Base-by-base conservation (phyloP, 2,329 filamentous ascomycete genomes). In the Penicillium polonicum region DNA sequence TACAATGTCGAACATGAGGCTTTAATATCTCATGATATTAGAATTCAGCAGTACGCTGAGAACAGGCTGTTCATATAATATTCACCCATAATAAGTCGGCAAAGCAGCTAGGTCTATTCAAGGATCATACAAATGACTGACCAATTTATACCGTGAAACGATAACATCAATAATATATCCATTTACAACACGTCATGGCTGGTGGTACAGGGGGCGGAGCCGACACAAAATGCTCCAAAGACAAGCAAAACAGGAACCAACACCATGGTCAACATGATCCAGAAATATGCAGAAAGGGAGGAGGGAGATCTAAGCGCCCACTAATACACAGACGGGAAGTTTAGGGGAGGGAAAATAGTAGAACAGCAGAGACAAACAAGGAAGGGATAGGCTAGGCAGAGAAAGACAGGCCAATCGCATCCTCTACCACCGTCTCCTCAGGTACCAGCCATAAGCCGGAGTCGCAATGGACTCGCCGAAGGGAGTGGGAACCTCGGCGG, bases 391-490 rank as follows among this genome's bases (percentile, higher is more conserved):
- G 17, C 52, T 53, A 52, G 55, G 50, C 38, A 43, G 42, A 38
- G 35, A 59, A 25, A 61, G 44, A 51, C 23, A 57, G 15, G 58
- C 58, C 43, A 36, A 48, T 48, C 55, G 39, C 13, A 50, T 49
- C 53, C 44, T 57, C 55, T 61, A 72, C 75, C 85, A 95, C 71
- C 91, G 82, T 74, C 92, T 85, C 74, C 88, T 83, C 78, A 97
- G 76, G 76, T 97, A 99, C 93, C 93, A 99, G 75, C 91, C 92
- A 76, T 92, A 96, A 0, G 92, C 91, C 71, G 95, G 78, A 74
- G 92, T 90, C 72, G 84, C 87, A n/a, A 87, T 83, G 63, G 85
- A 79, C 57, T 84, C 79, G 50, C 80, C 76, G 76, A 92, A 97
- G 19, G 93, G 93, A 25, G 90, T 91, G 1, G 93, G 93, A 60